Evolutionary conservation across 805 yeast species (phyloP).

Genomic region (Limtongia smithiae): DNA sequence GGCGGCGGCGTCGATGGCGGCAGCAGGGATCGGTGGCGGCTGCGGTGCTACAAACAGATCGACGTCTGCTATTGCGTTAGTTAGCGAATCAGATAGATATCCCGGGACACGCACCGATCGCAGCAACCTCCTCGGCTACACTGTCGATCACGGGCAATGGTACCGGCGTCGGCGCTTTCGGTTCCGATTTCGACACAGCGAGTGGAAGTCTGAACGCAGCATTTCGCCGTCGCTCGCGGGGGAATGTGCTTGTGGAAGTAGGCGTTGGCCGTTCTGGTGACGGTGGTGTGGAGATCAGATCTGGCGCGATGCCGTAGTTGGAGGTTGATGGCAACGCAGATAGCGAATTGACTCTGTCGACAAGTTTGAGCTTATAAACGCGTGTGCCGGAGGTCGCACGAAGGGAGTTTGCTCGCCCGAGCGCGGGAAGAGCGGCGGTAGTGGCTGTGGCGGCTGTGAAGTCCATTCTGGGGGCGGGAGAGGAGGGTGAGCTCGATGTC

Average conservation of each 20-base stretch:
- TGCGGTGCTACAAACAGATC: slow-evolving; percentile 24
- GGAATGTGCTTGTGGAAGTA: slow-evolving; percentile 1
- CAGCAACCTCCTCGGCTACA: slow-evolving; percentile 17
- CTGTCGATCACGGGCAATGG: slow-evolving; percentile 16
- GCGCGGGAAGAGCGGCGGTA: not conserved
- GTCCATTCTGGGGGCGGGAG: no score
- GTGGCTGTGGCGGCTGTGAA: not conserved
- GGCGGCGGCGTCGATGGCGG: slow-evolving; percentile 5
- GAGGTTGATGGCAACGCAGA: not conserved
- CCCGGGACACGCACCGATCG: slow-evolving; percentile 9
- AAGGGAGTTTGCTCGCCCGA: slow-evolving; percentile 11
- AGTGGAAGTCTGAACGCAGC: slow-evolving; percentile 17
- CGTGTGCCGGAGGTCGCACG: slow-evolving; percentile 25
- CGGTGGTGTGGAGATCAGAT: no score
- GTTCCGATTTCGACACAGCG: slow-evolving; percentile 18
- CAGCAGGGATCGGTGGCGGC: slow-evolving; percentile 11
- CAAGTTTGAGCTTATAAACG: slow-evolving; percentile 24
- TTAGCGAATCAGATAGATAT: not conserved
- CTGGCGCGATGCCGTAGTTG: not conserved
- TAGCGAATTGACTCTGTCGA: slow-evolving; percentile 15
- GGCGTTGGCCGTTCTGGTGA: not conserved
- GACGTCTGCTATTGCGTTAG: slow-evolving; percentile 10
- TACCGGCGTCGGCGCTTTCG: no score
- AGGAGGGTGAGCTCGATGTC: no score
- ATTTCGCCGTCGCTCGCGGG: slow-evolving; percentile 20